A percentile compares a stretch with the other conserved stretches of the same genome.
These are phyloP conservation scores for Metschnikowia similis DNA, from an alignment of 805 yeast genomes.

Conservation along the genomic window DNA sequence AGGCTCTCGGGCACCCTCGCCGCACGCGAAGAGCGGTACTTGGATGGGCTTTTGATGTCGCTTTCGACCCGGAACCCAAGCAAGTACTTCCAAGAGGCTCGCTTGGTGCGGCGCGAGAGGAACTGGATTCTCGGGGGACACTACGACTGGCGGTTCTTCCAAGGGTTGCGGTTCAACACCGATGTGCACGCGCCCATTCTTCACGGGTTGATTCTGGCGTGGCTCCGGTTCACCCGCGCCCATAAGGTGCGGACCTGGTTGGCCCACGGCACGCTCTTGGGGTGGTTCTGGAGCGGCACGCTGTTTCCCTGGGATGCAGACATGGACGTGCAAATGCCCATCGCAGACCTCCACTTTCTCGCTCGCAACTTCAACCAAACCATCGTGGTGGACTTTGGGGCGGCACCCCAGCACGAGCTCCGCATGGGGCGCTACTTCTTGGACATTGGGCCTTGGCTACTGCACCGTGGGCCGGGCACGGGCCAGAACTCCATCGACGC, in stretches of 20 bases:
- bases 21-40: slow-evolving; percentile 12
- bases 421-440: slow-evolving; percentile 47
- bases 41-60: slow-evolving; percentile 9
- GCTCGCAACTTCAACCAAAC: slow-evolving; percentile 21
- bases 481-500: slow-evolving; percentile 57
- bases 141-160: slow-evolving; percentile 28
- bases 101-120: slow-evolving; percentile 7
- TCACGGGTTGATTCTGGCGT: slow-evolving; percentile 22
- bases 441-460: slow-evolving; percentile 42
- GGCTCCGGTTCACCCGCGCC: slow-evolving; percentile 24
- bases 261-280: slow-evolving; percentile 26
- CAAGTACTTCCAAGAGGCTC: slow-evolving; percentile 44
- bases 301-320: slow-evolving; percentile 29
- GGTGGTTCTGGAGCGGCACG: slow-evolving; percentile 29
- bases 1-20: slow-evolving; percentile 7
- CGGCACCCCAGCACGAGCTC: slow-evolving; percentile 43
- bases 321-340: slow-evolving; percentile 26
- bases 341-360: slow-evolving; percentile 21
- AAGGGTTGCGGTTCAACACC: slow-evolving; percentile 14
- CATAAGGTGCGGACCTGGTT: slow-evolving; percentile 24
- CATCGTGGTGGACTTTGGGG: slow-evolving; percentile 21
- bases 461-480: slow-evolving; percentile 47
- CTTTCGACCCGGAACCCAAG: slow-evolving; percentile 13
- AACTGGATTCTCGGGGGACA: slow-evolving; percentile 20
- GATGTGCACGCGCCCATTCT: slow-evolving; percentile 16